Percentiles rank a stretch among this genome's conserved stretches.
Evolutionary conservation across 305 asterid genomes (phyloP).

Genomic region (Solanum hybrid): DNA sequence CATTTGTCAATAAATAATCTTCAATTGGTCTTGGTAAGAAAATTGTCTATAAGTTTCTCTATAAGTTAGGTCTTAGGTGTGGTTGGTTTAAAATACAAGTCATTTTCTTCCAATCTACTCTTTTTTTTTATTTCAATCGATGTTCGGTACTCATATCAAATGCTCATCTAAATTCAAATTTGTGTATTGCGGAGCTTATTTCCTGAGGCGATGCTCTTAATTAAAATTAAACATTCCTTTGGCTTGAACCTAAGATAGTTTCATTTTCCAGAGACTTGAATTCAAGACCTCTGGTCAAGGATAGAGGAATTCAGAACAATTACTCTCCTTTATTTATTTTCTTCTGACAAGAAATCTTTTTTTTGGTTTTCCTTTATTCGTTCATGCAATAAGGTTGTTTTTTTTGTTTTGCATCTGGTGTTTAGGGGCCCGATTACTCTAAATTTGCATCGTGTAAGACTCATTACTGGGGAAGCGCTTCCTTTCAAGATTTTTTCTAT

Average conservation of each 20-base stretch:
- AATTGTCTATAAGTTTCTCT: background rate
- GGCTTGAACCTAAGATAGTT: background rate
- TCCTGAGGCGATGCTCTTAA: background rate
- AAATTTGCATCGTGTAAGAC: background rate
- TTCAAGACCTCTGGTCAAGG: background rate
- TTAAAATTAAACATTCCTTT: background rate
- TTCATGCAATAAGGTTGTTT: background rate
- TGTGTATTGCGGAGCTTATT: background rate
- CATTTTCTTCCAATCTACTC: constrained; percentile 13
- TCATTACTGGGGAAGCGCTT: background rate
- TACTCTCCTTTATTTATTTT: background rate
- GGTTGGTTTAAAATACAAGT: constrained; percentile 20
- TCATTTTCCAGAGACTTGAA: background rate
- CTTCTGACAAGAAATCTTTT: background rate
- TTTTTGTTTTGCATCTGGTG: background rate
- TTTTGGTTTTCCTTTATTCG: no score
- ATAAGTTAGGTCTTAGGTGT: constrained; percentile 14
- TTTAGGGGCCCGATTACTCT: background rate
- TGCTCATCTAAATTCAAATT: background rate
- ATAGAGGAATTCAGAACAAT: background rate
- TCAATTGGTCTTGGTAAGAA: background rate
- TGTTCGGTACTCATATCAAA: background rate
- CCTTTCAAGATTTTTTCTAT: background rate
- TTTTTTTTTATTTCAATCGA: background rate
- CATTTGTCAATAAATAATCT: constrained; percentile 3